Conservation (phyloP, 179 eudicot genomes). For the Drosera spatulata region DNA sequence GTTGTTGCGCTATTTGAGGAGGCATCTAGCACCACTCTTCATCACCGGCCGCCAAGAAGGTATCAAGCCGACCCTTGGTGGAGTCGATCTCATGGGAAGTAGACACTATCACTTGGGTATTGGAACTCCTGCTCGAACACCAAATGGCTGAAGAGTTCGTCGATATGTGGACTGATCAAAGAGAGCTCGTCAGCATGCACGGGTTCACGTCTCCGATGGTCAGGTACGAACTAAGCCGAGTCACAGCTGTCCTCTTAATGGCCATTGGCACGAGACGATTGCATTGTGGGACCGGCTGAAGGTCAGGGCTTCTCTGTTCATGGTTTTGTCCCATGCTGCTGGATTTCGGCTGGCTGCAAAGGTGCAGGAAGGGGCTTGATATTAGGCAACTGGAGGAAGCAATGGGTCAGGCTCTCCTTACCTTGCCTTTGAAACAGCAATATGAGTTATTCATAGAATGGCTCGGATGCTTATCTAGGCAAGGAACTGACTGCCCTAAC, state of each 20-base stretch:
- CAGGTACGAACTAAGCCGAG: slow-evolving; percentile 84
- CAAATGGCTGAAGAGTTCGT: slow-evolving; percentile 88
- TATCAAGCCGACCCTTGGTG: slow-evolving; percentile 36
- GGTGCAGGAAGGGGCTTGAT: slow-evolving; percentile 81
- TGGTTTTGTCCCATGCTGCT: slow-evolving; percentile 76
- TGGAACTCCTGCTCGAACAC: slow-evolving; percentile 71
- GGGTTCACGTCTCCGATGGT: slow-evolving; percentile 57
- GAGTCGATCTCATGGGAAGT: slow-evolving; percentile 73
- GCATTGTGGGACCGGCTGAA: slow-evolving; percentile 52
- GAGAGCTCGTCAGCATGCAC: slow-evolving; percentile 51
- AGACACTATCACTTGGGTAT: slow-evolving; percentile 72
- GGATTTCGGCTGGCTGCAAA: slow-evolving; percentile 90
- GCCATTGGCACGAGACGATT: slow-evolving; percentile 79
- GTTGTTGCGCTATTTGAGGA: slow-evolving; percentile 43
- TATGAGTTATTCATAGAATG: slow-evolving; percentile 73
- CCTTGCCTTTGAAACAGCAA: slow-evolving; percentile 77
- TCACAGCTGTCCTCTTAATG: slow-evolving; percentile 64
- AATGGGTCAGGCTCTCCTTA: slow-evolving; percentile 81
- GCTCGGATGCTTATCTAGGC: slow-evolving; percentile 69
- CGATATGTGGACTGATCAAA: slow-evolving; percentile 56
- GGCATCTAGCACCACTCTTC: slow-evolving; percentile 19
- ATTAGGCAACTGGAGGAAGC: slow-evolving; percentile 81
- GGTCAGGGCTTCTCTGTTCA: slow-evolving; percentile 33
- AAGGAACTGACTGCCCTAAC: slow-evolving; percentile 80
- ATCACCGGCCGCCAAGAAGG: slow-evolving; percentile 16